Conservation (phyloP, 2,329 filamentous ascomycete species). For the Harringtonia lauricola region DNA sequence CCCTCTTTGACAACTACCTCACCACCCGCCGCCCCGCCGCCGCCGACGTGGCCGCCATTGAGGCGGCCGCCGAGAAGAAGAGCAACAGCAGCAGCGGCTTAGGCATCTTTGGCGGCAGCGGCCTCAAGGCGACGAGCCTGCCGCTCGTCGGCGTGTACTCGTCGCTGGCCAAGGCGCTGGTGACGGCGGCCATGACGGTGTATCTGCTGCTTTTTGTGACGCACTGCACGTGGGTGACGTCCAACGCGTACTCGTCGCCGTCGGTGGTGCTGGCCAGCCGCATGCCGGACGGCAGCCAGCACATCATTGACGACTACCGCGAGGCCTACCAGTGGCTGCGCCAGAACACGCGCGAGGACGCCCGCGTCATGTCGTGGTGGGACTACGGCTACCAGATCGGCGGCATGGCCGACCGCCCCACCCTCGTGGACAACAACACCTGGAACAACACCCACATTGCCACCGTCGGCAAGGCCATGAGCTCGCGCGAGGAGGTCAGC, state of each 20-base stretch:
- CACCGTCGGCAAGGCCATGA: conserved; percentile 98
- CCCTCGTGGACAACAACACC: conserved; percentile 97
- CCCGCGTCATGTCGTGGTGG: conserved; percentile 99
- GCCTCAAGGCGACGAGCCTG: conserved; percentile 58
- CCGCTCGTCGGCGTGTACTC: conserved; percentile 79
- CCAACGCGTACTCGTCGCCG: conserved; percentile 95
- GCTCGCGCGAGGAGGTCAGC: conserved; percentile 91
- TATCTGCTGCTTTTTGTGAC: conserved; percentile 91
- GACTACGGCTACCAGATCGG: conserved; percentile 99
- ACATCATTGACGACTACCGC: conserved; percentile 98
- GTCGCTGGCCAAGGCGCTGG: conserved; percentile 64
- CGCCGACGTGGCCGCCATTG: conserved; percentile 29
- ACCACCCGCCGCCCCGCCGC: conserved; percentile 50
- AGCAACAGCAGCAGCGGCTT: conserved; percentile 25
- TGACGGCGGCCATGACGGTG: conserved; percentile 59
- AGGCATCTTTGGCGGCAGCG: too few species aligned
- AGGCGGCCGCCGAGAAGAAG: conserved; percentile 43
- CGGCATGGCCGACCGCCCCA: conserved; percentile 96
- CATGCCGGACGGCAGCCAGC: conserved; percentile 87
- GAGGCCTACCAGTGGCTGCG: conserved; percentile 99
- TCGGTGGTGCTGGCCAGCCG: conserved; percentile 91
- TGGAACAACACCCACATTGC: conserved; percentile 99
- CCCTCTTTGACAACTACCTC: conserved; percentile 81
- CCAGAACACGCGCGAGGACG: conserved; percentile 88
- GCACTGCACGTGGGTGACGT: conserved; percentile 99